Base-by-base conservation (phyloP, 805 yeast genomes). In the Wickerhamia fluorescens region DNA sequence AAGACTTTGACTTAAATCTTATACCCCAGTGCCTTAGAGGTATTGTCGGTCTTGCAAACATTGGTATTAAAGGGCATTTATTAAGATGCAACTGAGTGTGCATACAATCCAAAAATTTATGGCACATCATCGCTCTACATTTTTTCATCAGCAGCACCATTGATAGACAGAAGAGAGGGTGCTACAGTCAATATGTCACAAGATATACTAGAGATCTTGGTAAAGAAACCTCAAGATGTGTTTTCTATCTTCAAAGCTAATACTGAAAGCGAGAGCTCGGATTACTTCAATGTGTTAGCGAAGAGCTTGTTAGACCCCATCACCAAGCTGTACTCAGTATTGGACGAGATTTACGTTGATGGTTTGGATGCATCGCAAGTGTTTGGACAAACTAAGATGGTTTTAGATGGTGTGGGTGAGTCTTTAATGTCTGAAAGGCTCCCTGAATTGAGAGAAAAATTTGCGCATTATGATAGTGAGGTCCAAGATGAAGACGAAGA, bases 281-380 rank as follows among this genome's bases (percentile, higher is more conserved):
- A 34, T 14, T 36, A 36, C 23, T 56, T 63, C 30, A 57, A 58
- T 35, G 21, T 33, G 26, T 36, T 61, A 33, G 62, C 70, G 15
- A 79, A 77, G 47, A 32, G 42, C 23, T 60, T 71, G 6, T 57
- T 80, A 31, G 86, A 80, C 45, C 80, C 82, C 4, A 59, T 79
- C 19, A 66, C 75, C 14, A 51, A 54, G 25, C 58, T 60, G 31
- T 54, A 56, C 37, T 72, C 92, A 1, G 80, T 82, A 5, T 62
- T 89, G 13, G 95, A 87, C 53, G 87, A 84, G 49, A 68, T 89
- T 13, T 75, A 79, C 42, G 68, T 81, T 9, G 94, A 87, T 27
- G 97, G 96, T 1, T 62, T 89, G 31, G 95, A 84, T 51, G 78
- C 95, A 14, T 71, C 80, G 22, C 97, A 89, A 50, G 87, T 92